A percentile compares a stretch with the other conserved stretches of the same genome.
Evolutionary conservation across 140 eudicot genomes (phyloP).

Genomic region (Stevia rebaudiana): DNA sequence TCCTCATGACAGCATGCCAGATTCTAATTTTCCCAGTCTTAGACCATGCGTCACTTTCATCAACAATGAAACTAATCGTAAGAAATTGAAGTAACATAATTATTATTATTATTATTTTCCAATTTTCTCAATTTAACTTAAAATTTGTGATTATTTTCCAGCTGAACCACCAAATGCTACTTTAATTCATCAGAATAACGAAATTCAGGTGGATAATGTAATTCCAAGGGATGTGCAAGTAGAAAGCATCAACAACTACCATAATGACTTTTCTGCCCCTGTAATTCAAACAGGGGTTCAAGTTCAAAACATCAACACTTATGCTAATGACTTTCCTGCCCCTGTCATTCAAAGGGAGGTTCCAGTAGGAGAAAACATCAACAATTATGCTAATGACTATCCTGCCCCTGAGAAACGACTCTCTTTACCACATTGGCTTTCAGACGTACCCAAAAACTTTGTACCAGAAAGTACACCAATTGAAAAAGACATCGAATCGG

Average conservation of each 20-base stretch:
- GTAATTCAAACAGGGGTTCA: constrained; percentile 22
- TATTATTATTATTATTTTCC: neutral
- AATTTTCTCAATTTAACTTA: constrained; percentile 1
- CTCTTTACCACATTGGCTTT: constrained; percentile 44
- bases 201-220: constrained; percentile 19
- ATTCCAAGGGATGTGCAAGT: constrained; percentile 3
- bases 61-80: constrained; percentile 30
- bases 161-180: constrained; percentile 25
- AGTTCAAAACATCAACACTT: constrained; percentile 26
- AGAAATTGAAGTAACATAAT: neutral
- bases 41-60: constrained; percentile 32
- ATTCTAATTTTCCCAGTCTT: constrained; percentile 23
- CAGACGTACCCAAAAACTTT: constrained; percentile 30
- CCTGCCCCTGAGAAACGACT: constrained; percentile 77
- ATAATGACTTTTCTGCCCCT: constrained; percentile 47
- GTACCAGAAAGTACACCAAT: constrained; percentile 48
- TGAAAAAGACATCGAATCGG: constrained; percentile 31
- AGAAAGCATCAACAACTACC: constrained; percentile 8
- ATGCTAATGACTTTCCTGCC: constrained; percentile 43
- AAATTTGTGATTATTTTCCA: constrained; percentile 17
- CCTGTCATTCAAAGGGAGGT: constrained; percentile 40
- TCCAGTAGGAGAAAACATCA: constrained; percentile 27
- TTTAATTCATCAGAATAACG: neutral
- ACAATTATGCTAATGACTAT: constrained; percentile 28
- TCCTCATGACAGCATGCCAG: constrained; percentile 15